Evolutionary conservation across 2,329 filamentous ascomycete species (phyloP), one percentile per base, ranked within the genome.

Genomic region (Aspergillus aculeatinus): DNA sequence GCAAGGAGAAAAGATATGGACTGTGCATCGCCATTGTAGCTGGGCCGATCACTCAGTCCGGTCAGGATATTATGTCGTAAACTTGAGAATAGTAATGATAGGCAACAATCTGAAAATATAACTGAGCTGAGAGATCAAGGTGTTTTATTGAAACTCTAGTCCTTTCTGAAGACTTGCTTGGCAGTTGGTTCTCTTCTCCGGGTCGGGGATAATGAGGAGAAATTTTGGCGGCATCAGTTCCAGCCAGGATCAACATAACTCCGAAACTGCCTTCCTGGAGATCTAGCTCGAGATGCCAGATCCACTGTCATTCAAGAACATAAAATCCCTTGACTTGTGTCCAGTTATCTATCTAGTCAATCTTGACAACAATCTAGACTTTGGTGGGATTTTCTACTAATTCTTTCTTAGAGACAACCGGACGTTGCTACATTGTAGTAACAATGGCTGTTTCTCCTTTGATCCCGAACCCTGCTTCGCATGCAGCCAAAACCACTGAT

Each of bases 381-480:
- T 44, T 16, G 39, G 14, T 16, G 33, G 14, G 4, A 19, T 6
- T 19, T 14, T 44, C 7, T 2, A 19, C 16, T 44, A 7, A 19
- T 16, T 16, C 39, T 44, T 9, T 16, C 16, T 21, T 31, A n/a
- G 21, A 31, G n/a, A 51, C 33, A 21, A 51, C 14, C n/a, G 16
- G 27, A 33, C 44, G 57, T 55, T 14, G 16, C 47, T 27, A 47
- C 55, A 50, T 42, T 58, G 27, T 14, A 53, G 23, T 25, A 60
- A 48, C n/a, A 27, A 77, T 80, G 78, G 74, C 76, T 31, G 70
- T 76, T 16, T 81, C 80, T 60, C 80, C 80, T 51, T 72, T 79
- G 23, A 63, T 73, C 62, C 70, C 76, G 48, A 73, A 69, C 48
- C 76, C 77, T 9, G 74, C 76, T 14, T 72, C 74, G 31, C 65